phyloP scores from a whole-genome alignment of 2,329 filamentous ascomycete species.

The Alternaria arbusti region DNA sequence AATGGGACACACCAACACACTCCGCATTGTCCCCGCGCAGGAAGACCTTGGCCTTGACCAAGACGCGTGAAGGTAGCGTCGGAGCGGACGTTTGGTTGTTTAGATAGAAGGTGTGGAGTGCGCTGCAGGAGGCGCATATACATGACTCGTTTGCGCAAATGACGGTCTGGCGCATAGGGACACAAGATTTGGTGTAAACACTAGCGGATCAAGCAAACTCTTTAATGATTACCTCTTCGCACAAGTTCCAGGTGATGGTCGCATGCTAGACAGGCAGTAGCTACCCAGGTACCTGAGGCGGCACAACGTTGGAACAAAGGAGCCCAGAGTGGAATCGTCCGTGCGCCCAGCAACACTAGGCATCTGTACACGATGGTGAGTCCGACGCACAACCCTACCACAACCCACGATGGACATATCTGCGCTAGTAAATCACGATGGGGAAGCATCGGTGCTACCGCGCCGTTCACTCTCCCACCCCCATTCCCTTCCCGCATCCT shows the following conservation, averaged over 20 bases:
- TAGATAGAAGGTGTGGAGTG: slow-evolving; percentile 25
- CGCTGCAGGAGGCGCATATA: slow-evolving; percentile 16
- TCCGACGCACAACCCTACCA: slow-evolving; percentile 22
- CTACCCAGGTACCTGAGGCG: background rate
- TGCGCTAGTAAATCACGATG: slow-evolving; percentile 44
- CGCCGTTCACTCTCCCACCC: slow-evolving; percentile 41
- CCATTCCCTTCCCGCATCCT: slow-evolving; percentile 34
- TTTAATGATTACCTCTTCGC: slow-evolving; percentile 7
- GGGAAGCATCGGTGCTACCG: slow-evolving; percentile 36
- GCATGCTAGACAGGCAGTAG: background rate
- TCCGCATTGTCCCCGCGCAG: slow-evolving; percentile 59
- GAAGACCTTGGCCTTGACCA: slow-evolving; percentile 58
- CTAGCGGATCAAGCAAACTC: slow-evolving; percentile 30
- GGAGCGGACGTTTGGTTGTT: slow-evolving; percentile 7
- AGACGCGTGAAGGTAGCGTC: slow-evolving; percentile 47
- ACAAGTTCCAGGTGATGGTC: background rate
- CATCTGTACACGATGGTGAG: slow-evolving; percentile 15
- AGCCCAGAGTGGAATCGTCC: slow-evolving; percentile 3
- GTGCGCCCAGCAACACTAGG: slow-evolving; percentile 15
- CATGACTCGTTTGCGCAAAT: slow-evolving; percentile 36
- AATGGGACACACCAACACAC: slow-evolving; percentile 89
- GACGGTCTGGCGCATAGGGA: slow-evolving; percentile 27
- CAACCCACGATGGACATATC: slow-evolving; percentile 45
- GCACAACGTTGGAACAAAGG: background rate
- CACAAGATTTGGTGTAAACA: slow-evolving; percentile 29